These are phyloP conservation scores for Backusella westeae DNA, from an alignment of 192 early-diverging fungal genomes.

Conservation along the genomic window DNA sequence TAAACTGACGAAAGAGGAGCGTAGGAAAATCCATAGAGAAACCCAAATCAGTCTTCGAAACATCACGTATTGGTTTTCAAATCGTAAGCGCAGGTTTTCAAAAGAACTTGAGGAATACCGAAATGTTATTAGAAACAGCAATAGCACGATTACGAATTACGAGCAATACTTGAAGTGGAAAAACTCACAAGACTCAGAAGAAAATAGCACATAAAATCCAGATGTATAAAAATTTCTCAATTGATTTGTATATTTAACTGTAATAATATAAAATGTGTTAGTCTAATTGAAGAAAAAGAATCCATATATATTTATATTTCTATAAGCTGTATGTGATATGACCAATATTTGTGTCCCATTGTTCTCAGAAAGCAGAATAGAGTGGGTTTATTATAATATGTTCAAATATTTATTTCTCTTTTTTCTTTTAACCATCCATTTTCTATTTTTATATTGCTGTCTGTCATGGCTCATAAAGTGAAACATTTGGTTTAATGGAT, in stretches of 20 bases:
- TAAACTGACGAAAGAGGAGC: constrained; percentile 33
- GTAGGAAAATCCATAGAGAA: constrained; percentile 2
- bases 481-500: no score
- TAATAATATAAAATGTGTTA: neutral
- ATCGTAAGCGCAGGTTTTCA: constrained; percentile 33
- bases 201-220: constrained; percentile 3
- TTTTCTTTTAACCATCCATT: no score
- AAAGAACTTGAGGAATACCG: constrained; percentile 9
- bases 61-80: constrained; percentile 39
- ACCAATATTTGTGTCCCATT: no score
- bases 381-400: no score
- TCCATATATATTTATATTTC: no score
- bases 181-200: neutral
- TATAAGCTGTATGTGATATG: no score
- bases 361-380: no score
- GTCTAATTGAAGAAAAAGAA: neutral
- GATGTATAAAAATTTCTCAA: neutral
- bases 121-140: neutral
- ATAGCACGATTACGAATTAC: neutral
- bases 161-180: constrained; percentile 20
- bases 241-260: neutral
- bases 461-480: no score
- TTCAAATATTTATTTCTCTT: no score
- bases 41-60: constrained; percentile 28
- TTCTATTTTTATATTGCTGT: no score